A percentile compares a stretch with the other conserved stretches of the same genome.
These are phyloP conservation scores for Rhexocercosporidium sp. DNA, from an alignment of 2,329 filamentous ascomycete genomes.

Conservation along the genomic window DNA sequence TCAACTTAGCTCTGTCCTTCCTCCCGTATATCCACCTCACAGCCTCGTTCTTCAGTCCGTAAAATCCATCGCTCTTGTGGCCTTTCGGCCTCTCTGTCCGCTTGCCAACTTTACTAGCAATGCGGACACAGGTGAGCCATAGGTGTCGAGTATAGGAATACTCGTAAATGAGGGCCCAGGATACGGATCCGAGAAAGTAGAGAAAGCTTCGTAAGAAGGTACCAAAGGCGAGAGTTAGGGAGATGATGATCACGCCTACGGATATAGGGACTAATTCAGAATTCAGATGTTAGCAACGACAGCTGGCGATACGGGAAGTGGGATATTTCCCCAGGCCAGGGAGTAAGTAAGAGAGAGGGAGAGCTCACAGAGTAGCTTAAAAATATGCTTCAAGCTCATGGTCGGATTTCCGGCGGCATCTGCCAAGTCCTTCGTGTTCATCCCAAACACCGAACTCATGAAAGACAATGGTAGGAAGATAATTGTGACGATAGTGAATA, in stretches of 20 bases:
- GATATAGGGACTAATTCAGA: conserved; percentile 24
- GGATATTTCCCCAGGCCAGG: neutral
- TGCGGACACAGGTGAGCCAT: neutral
- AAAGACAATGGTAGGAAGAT: conserved; percentile 31
- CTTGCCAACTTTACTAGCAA: neutral
- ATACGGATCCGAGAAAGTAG: conserved; percentile 1
- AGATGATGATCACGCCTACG: conserved; percentile 14
- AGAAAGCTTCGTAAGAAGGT: conserved; percentile 4
- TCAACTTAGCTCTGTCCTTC: neutral
- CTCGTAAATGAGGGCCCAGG: conserved; percentile 8
- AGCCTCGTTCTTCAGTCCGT: neutral
- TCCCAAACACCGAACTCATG: conserved; percentile 30
- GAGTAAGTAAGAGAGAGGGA: neutral
- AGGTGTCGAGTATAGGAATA: conserved; percentile 5
- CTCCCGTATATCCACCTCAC: conserved; percentile 12
- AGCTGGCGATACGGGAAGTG: neutral
- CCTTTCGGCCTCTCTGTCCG: neutral
- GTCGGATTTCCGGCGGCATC: conserved; percentile 15
- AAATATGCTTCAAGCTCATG: conserved; percentile 20
- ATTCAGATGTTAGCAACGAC: neutral
- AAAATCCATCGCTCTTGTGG: conserved; percentile 4
- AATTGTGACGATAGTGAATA: conserved; percentile 32
- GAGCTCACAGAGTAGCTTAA: conserved; percentile 22
- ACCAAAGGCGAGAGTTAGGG: conserved; percentile 23
- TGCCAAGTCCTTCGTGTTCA: conserved; percentile 26